Evolutionary conservation across 768 basidiomycete genomes (phyloP).

Genomic region (Omphalotus guepiniiformis): DNA sequence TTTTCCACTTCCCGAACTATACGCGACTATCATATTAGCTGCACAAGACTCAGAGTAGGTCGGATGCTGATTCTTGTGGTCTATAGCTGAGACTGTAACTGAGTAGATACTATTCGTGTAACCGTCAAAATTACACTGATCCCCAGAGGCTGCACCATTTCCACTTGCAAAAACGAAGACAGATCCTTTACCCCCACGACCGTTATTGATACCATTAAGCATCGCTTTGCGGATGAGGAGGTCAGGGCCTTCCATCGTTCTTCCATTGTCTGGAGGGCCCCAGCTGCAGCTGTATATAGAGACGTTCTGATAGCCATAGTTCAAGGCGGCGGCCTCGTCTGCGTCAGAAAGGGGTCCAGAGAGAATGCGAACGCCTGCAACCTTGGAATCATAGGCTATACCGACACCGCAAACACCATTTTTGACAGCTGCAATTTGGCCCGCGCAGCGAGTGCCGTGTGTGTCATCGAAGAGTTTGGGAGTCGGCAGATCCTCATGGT

Average conservation of each 20-base stretch:
- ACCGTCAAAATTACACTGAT: constrained; percentile 99
- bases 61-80: constrained; percentile 89
- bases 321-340: constrained; percentile 93
- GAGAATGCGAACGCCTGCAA: constrained; percentile 93
- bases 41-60: constrained; percentile 97
- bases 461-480: constrained; percentile 89
- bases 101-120: constrained; percentile 98
- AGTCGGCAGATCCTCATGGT: constrained; percentile 81
- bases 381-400: constrained; percentile 85
- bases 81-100: constrained; percentile 91
- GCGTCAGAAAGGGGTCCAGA: constrained; percentile 92
- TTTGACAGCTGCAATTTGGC: constrained; percentile 90
- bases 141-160: constrained; percentile 86
- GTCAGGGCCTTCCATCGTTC: constrained; percentile 90
- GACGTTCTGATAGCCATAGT: constrained; percentile 89
- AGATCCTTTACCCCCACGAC: constrained; percentile 85
- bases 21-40: constrained; percentile 95
- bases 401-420: constrained; percentile 95
- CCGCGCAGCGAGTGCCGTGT: constrained; percentile 97
- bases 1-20: constrained; percentile 91
- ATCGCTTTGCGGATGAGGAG: constrained; percentile 92
- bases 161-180: constrained; percentile 97
- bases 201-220: constrained; percentile 88
- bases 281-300: constrained; percentile 96
- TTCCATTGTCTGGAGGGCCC: constrained; percentile 96